These are phyloP conservation scores for Trichosporon sp. DNA, from an alignment of 1,284 basidiomycete genomes.

Conservation along the genomic window DNA sequence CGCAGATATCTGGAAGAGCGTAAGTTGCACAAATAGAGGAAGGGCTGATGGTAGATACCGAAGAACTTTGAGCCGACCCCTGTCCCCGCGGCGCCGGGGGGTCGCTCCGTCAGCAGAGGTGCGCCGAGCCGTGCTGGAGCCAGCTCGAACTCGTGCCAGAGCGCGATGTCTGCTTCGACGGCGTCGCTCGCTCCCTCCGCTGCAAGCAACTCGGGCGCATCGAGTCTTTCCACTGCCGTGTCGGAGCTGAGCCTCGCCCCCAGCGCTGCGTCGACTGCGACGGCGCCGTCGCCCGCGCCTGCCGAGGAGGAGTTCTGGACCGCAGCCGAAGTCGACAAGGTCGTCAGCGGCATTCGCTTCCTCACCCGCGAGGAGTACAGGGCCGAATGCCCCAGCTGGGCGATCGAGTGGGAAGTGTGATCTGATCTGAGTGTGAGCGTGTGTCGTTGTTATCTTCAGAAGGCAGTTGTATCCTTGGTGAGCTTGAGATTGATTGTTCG, in stretches of 20 bases:
- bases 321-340: not conserved
- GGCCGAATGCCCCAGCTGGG: conserved; percentile 2
- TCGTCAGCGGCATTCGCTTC: conserved; percentile 6
- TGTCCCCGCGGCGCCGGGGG: not conserved
- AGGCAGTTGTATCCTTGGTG: not conserved
- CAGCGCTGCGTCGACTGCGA: not conserved
- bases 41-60: conserved; percentile 9
- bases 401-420: conserved; percentile 6
- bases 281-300: not conserved
- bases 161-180: not conserved
- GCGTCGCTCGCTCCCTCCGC: not conserved
- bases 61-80: conserved; percentile 8
- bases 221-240: not conserved
- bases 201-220: not conserved
- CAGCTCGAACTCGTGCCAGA: not conserved
- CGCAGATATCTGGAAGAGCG: conserved; percentile 1
- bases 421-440: not conserved
- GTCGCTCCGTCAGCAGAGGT: not conserved
- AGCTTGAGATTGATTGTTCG: not conserved
- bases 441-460: not conserved
- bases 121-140: not conserved
- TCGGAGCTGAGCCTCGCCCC: conserved; percentile 1
- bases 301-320: conserved; percentile 8
- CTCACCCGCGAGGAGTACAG: not conserved
- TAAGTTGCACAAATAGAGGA: not conserved